Percentiles rank a stretch among this genome's conserved stretches.
phyloP scores from a whole-genome alignment of 805 yeast species.

The Barnettozyma pratensis region DNA sequence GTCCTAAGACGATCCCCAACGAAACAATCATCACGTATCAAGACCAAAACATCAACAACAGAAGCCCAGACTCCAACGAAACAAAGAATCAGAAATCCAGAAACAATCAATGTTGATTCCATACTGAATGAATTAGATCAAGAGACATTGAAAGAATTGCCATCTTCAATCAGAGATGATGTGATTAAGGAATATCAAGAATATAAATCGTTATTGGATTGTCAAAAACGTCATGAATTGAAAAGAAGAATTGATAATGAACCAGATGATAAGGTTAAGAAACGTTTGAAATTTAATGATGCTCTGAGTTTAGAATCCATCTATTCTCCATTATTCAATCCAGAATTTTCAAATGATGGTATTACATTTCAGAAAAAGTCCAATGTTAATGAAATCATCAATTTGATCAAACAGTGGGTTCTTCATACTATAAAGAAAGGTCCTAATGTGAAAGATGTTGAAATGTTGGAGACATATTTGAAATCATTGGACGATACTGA shows the following conservation, averaged over 20 bases:
- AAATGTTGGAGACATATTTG: slow-evolving; percentile 31
- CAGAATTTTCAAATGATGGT: neutral
- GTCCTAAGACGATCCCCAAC: slow-evolving; percentile 15
- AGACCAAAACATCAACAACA: neutral
- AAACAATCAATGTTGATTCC: neutral
- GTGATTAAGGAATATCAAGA: slow-evolving; percentile 18
- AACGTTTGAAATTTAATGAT: neutral
- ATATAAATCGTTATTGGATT: slow-evolving; percentile 10
- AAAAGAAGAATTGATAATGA: slow-evolving; percentile 4
- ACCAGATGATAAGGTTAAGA: neutral
- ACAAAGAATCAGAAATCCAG: neutral
- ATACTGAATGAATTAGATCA: slow-evolving; percentile 15
- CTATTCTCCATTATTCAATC: neutral
- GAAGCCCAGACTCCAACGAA: slow-evolving; percentile 8
- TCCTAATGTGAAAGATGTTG: slow-evolving; percentile 37
- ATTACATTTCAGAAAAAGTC: slow-evolving; percentile 28
- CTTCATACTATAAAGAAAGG: slow-evolving; percentile 27
- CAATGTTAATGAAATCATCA: slow-evolving; percentile 31
- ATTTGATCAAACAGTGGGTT: slow-evolving; percentile 34
- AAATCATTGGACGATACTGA: slow-evolving; percentile 18
- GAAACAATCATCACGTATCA: slow-evolving; percentile 1
- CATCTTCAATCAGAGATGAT: slow-evolving; percentile 14
- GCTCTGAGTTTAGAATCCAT: neutral
- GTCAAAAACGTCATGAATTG: slow-evolving; percentile 11
- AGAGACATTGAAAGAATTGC: slow-evolving; percentile 22